Evolutionary conservation across 2,329 filamentous ascomycete genomes (phyloP), one percentile per base, ranked within the genome.

Genomic region (Apiospora malaysiana): DNA sequence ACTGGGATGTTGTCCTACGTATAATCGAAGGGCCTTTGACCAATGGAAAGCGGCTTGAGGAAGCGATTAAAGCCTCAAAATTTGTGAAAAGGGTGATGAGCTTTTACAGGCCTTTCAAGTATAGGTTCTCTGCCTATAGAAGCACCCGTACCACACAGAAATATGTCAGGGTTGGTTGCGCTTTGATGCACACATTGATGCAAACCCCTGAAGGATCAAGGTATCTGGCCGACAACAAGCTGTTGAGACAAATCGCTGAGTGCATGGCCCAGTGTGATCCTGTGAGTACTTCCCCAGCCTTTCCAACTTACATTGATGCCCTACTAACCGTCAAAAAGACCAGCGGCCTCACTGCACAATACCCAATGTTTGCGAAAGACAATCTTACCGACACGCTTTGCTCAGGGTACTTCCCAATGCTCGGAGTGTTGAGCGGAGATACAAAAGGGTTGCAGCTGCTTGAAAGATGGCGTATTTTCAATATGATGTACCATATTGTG

Each of bases 401-500:
- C 73, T 92, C 93, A 21, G 97, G 97, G 14, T 99, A 99, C 81
- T 97, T 99, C 80, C 90, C 94, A 18, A 94, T 99, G 85, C 84
- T 99, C 1, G 97, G 96, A 9, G 91, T 94, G 14, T 83, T 99
- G 71, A 98, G 93, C 76, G 92, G 92, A 69, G 94, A 97, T 77
- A 84, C 88, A 0, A 93, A 92, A 76, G 96, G 96, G 0, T 86
- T 98, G 32, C 90, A 92, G 72, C 95, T 99, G 83, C 89, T 99
- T 78, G 95, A 98, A 80, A 88, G 94, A 76, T 98, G 96, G 95
- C 94, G 94, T 76, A 97, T 99, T 87, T 95, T 98, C 83, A 98
- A 98, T 81, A 99, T 99, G 94, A 97, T 98, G 87, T 99, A 99
- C 79, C 96, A 98, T 81, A 97, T 99, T 72, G 89, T 98, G 71